These are phyloP conservation scores for Taphrina deformans DNA, from an alignment of 1,139 yeast species.

Conservation along the genomic window DNA sequence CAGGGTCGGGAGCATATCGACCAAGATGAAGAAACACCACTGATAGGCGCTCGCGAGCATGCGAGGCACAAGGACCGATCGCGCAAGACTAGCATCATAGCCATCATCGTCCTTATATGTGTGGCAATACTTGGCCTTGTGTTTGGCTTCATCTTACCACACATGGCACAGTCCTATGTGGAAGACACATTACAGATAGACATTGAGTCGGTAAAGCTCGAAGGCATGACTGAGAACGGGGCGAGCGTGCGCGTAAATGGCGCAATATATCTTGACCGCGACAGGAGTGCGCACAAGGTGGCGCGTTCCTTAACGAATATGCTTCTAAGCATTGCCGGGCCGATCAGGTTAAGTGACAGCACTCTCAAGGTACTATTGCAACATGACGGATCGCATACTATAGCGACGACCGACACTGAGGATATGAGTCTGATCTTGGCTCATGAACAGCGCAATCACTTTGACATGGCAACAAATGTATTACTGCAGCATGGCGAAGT, in stretches of 20 bases:
- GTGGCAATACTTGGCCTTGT: not conserved
- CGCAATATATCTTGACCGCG: not conserved
- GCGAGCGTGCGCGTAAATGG: conserved; percentile 6
- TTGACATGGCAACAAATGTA: not conserved
- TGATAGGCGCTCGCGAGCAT: not conserved
- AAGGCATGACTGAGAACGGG: conserved; percentile 10
- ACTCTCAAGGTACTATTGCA: not conserved
- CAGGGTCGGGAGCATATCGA: not conserved
- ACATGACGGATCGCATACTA: conserved; percentile 11
- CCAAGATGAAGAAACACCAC: conserved; percentile 5
- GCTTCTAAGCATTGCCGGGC: conserved; percentile 12
- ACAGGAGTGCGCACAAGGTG: not conserved
- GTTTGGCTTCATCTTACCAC: conserved; percentile 9
- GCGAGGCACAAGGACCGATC: not conserved
- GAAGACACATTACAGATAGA: conserved; percentile 11
- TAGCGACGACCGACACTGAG: not conserved
- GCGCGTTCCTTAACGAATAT: not conserved
- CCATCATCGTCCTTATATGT: not conserved
- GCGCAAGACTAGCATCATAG: not conserved
- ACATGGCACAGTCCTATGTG: conserved; percentile 21
- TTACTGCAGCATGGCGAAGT: not conserved
- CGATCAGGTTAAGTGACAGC: conserved; percentile 6
- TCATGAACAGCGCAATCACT: not conserved
- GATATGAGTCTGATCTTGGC: not conserved
- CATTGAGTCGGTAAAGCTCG: not conserved